A percentile compares a stretch with the other conserved stretches of the same genome.
These are phyloP conservation scores for Clonostachys rosea DNA, from an alignment of 2,329 filamentous ascomycete genomes.

Conservation along the genomic window DNA sequence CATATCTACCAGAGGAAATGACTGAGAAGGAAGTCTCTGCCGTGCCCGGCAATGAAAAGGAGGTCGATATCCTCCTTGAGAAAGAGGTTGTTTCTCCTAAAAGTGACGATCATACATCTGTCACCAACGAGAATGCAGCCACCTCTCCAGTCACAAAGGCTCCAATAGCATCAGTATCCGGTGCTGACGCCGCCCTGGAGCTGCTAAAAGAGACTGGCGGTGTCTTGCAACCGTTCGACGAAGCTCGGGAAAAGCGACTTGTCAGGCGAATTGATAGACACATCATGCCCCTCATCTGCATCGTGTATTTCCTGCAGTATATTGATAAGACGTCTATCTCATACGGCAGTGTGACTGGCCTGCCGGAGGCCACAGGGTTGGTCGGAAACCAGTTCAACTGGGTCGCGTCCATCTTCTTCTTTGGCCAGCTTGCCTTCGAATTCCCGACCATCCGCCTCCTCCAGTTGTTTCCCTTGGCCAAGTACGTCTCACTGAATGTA, in stretches of 20 bases:
- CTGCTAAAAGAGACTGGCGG: no score
- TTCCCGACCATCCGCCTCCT: constrained; percentile 13
- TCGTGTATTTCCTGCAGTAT: background rate
- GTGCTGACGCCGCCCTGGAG: no score
- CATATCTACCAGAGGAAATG: no score
- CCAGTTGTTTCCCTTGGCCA: constrained; percentile 14
- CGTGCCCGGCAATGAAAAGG: no score
- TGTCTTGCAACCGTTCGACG: no score
- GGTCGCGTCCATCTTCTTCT: constrained; percentile 21
- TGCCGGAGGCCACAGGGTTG: constrained; percentile 38
- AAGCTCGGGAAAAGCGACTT: background rate
- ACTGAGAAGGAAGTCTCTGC: no score
- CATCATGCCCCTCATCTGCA: constrained; percentile 7
- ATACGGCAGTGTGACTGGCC: constrained; percentile 41
- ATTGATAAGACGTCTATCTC: constrained; percentile 26
- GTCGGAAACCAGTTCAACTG: constrained; percentile 33
- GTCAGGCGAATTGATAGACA: constrained; percentile 9
- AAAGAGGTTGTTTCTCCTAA: no score
- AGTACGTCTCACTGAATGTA: constrained; percentile 18
- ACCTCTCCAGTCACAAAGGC: no score
- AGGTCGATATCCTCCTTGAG: no score
- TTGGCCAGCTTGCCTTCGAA: constrained; percentile 17
- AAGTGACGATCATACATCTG: no score
- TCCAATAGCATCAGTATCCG: no score
- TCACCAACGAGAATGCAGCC: no score